Conservation (phyloP, 2,329 filamentous ascomycete species). For the Nemania bipapillata region DNA sequence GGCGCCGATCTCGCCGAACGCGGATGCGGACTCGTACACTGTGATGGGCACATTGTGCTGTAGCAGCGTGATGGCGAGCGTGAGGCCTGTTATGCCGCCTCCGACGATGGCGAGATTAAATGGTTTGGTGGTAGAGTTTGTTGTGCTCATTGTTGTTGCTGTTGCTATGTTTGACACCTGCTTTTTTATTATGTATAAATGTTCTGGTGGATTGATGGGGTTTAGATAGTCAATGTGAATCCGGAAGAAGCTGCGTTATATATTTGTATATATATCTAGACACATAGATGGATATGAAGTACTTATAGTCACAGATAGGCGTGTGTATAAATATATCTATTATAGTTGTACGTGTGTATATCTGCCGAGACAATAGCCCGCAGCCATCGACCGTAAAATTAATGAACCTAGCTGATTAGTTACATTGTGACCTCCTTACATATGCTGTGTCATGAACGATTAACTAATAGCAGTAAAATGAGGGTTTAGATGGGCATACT, state of each 20-base stretch:
- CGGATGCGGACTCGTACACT: constrained; percentile 53
- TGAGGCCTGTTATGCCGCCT: constrained; percentile 56
- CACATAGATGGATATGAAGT: no score
- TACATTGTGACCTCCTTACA: background rate
- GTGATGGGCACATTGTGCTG: constrained; percentile 49
- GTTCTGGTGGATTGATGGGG: background rate
- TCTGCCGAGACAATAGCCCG: background rate
- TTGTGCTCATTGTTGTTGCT: constrained; percentile 15
- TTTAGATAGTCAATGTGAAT: background rate
- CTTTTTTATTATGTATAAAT: no score
- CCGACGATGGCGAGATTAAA: constrained; percentile 55
- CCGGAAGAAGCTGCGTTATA: background rate
- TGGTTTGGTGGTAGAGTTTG: constrained; percentile 35
- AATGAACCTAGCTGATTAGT: background rate
- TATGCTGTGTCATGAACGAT: background rate
- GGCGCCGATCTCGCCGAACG: constrained; percentile 54
- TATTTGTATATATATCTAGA: background rate
- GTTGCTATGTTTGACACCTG: background rate
- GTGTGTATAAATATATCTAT: background rate
- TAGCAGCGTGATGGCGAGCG: constrained; percentile 51
- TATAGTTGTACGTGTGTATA: background rate
- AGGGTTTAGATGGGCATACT: no score
- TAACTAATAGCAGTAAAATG: background rate
- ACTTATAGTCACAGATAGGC: no score
- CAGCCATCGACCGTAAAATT: background rate